Conservation (phyloP, 2,329 filamentous ascomycete genomes). For the Colletotrichum lentis region DNA sequence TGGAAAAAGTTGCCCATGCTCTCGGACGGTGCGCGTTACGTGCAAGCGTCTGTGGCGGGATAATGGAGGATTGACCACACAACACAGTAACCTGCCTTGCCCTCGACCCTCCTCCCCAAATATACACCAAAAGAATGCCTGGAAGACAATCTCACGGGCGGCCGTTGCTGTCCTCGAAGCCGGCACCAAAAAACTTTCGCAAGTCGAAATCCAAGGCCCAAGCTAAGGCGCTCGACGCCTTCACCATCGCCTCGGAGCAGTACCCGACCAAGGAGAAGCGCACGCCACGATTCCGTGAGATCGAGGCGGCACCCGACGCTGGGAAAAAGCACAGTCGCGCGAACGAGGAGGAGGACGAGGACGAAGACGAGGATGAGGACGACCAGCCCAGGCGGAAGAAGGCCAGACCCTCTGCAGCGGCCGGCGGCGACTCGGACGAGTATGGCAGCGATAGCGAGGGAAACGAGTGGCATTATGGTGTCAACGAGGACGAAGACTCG, state of each 20-base stretch:
- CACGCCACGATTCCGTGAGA: constrained; percentile 60
- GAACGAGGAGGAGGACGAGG: constrained; percentile 41
- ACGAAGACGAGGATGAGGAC: constrained; percentile 55
- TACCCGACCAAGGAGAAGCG: constrained; percentile 57
- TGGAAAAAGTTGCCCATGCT: constrained; percentile 32
- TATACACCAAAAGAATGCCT: constrained; percentile 53
- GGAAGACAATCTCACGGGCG: constrained; percentile 68
- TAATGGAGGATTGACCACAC: not conserved
- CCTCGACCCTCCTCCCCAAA: not conserved
- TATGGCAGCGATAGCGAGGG: constrained; percentile 86
- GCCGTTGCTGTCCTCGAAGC: constrained; percentile 53
- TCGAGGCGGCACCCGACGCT: constrained; percentile 53
- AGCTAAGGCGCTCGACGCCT: constrained; percentile 64
- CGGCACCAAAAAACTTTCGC: constrained; percentile 49
- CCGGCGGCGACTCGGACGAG: constrained; percentile 66
- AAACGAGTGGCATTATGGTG: constrained; percentile 83
- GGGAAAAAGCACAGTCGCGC: constrained; percentile 37
- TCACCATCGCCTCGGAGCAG: constrained; percentile 64
- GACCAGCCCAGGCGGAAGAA: constrained; percentile 56
- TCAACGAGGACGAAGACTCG: constrained; percentile 67
- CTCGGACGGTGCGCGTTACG: not conserved
- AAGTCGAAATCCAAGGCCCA: constrained; percentile 58
- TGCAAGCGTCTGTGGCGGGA: constrained; percentile 1
- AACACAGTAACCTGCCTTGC: not conserved
- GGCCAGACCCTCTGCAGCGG: constrained; percentile 53